Evolutionary conservation across 2,329 filamentous ascomycete genomes (phyloP).

Genomic region (Botryosphaeria dothidea): DNA sequence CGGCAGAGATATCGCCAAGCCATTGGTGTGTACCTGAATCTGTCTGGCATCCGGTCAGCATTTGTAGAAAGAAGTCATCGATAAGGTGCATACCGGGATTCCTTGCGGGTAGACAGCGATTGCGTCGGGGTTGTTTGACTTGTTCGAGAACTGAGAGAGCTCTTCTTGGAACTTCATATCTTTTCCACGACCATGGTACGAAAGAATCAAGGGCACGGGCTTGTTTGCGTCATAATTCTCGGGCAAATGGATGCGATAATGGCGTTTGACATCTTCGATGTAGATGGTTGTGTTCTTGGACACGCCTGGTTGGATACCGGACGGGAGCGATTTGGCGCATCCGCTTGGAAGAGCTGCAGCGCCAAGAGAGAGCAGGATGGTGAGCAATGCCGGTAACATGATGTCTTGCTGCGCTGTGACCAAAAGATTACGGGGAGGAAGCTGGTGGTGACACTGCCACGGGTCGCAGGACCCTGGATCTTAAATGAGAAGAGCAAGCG

Average conservation of each 20-base stretch:
- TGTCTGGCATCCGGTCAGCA: conserved; percentile 1
- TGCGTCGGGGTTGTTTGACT: conserved; percentile 44
- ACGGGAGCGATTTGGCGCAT: conserved; percentile 26
- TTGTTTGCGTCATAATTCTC: conserved; percentile 39
- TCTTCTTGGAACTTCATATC: conserved; percentile 40
- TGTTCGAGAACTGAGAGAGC: conserved; percentile 49
- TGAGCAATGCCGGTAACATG: neutral
- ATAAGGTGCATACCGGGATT: conserved; percentile 27
- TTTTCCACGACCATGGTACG: conserved; percentile 49
- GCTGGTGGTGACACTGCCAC: neutral
- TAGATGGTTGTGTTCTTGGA: conserved; percentile 29
- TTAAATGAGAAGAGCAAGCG: neutral
- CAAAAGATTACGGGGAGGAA: neutral
- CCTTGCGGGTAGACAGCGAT: conserved; percentile 50
- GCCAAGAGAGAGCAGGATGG: neutral
- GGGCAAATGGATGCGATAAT: conserved; percentile 42
- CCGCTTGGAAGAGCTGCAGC: conserved; percentile 6
- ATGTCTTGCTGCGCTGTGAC: neutral
- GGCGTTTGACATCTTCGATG: conserved; percentile 33
- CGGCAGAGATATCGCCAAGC: conserved; percentile 41
- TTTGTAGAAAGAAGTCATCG: neutral
- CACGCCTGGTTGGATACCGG: conserved; percentile 25
- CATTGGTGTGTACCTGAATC: conserved; percentile 32
- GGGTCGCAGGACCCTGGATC: neutral
- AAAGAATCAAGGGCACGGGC: conserved; percentile 47